Evolutionary conservation across 768 basidiomycete species (phyloP), one percentile per base, ranked within the genome.

Genomic region (Termitomyces sp.): DNA sequence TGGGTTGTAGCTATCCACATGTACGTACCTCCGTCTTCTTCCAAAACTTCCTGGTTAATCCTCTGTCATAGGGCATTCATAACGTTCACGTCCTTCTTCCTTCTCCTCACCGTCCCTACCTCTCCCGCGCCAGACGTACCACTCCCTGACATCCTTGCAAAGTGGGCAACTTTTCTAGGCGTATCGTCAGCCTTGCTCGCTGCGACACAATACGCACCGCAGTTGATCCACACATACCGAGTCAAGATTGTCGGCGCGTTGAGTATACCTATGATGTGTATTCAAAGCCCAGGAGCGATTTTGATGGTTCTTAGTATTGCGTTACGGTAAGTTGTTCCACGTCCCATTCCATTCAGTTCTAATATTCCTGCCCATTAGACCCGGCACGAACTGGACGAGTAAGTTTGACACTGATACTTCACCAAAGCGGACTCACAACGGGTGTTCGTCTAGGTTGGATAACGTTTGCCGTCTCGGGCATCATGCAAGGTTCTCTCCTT

Each of bases 191-290:
- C 92, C 3, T 38, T 86, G 0, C 81, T 97, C 6, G 89, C 94
- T 1, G 82, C 84, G 4, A 73, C 90, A 6, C 95, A 99, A 70
- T 99, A 98, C 60, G 80, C 86, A 0, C 95, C 96, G 0, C 95
- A 97, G 69, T 76, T 99, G 26, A 63, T 82, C 13, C 84, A 87
- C 59, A 98, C 95, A 1, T 97, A 88, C 64, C 75, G 73, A 5
- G 71, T 81, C 32, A 88, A 86, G 66, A 81, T 96, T 13, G 94
- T 98, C 9, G 96, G 96, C 3, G 93, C 94, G 0, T 76, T 98
- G 16, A 94, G 92, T 66, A 90, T 99, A 57, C 88, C 90, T 1
- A 98, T 93, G 85, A 98, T 99, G 96, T 73, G 84, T 49, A 91
- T 99, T 16, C 96, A 98, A 72, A 92, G 85, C 13, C 94, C 94